A percentile compares a stretch with the other conserved stretches of the same genome.
Evolutionary conservation across 2,329 filamentous ascomycete genomes (phyloP).

Genomic region (Fusarium cyanostomum): DNA sequence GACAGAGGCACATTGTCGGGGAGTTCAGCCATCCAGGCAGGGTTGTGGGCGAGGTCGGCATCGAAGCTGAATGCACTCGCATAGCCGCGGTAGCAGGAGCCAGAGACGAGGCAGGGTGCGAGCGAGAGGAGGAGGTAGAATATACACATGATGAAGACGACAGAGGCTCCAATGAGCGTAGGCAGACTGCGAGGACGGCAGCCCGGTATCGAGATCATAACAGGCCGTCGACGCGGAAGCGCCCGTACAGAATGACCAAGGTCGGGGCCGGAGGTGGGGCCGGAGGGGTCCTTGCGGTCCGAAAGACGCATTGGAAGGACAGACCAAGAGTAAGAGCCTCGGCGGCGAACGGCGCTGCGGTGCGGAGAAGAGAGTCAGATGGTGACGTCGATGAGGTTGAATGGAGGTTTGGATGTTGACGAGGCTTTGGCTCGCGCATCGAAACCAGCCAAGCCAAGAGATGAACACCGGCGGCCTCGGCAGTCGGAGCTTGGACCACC

Average conservation of each 20-base stretch:
- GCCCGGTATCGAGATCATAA: conserved; percentile 34
- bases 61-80: conserved; percentile 55
- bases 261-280: conserved; percentile 23
- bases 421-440: conserved; percentile 22
- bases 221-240: conserved; percentile 5
- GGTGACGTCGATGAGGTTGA: neutral
- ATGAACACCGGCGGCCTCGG: conserved; percentile 17
- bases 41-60: conserved; percentile 45
- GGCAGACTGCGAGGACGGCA: conserved; percentile 32
- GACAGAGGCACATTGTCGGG: conserved; percentile 54
- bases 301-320: conserved; percentile 33
- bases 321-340: neutral
- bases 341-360: neutral
- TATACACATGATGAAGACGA: conserved; percentile 42
- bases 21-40: conserved; percentile 56
- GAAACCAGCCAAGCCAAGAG: conserved; percentile 4
- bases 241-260: neutral
- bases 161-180: conserved; percentile 24
- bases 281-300: conserved; percentile 32
- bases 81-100: conserved; percentile 45
- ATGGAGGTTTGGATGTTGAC: conserved; percentile 16
- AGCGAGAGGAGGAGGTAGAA: conserved; percentile 42
- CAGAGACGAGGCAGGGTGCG: conserved; percentile 42
- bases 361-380: neutral
- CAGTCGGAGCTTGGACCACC: conserved; percentile 32